These are phyloP conservation scores for Hanseniaspora uvarum DNA, from an alignment of 1,139 yeast genomes.

Conservation along the genomic window DNA sequence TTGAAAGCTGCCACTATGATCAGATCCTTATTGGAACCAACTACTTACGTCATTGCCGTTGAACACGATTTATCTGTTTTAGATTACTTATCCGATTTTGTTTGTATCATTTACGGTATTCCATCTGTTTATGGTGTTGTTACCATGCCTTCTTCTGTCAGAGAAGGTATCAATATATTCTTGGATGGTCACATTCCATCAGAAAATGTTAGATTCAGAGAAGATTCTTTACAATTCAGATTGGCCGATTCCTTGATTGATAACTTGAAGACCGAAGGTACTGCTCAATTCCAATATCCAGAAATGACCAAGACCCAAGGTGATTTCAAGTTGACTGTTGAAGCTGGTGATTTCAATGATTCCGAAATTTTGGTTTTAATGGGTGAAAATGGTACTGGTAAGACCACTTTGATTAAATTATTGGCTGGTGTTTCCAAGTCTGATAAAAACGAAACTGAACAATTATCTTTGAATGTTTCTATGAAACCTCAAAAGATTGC, in stretches of 20 bases:
- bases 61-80: constrained; percentile 97
- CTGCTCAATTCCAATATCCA: constrained; percentile 55
- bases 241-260: constrained; percentile 85
- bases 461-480: constrained; percentile 82
- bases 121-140: constrained; percentile 98
- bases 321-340: constrained; percentile 74
- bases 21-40: constrained; percentile 66
- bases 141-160: constrained; percentile 85
- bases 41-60: constrained; percentile 82
- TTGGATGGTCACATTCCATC: constrained; percentile 96
- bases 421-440: constrained; percentile 88
- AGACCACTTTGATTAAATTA: constrained; percentile 89
- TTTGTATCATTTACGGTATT: constrained; percentile 92
- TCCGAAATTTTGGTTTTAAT: constrained; percentile 96
- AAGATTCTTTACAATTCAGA: constrained; percentile 89
- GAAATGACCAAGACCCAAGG: constrained; percentile 85
- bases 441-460: constrained; percentile 57
- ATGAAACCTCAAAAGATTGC: constrained; percentile 99
- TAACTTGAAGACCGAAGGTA: constrained; percentile 64
- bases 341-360: constrained; percentile 84
- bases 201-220: constrained; percentile 92
- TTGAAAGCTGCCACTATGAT: constrained; percentile 91
- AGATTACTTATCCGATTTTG: constrained; percentile 90
- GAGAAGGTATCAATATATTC: constrained; percentile 98
- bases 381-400: constrained; percentile 99